Conservation (phyloP, 225 moss, liverwort and hornwort genomes). For the Sphagnum tenellum region DNA sequence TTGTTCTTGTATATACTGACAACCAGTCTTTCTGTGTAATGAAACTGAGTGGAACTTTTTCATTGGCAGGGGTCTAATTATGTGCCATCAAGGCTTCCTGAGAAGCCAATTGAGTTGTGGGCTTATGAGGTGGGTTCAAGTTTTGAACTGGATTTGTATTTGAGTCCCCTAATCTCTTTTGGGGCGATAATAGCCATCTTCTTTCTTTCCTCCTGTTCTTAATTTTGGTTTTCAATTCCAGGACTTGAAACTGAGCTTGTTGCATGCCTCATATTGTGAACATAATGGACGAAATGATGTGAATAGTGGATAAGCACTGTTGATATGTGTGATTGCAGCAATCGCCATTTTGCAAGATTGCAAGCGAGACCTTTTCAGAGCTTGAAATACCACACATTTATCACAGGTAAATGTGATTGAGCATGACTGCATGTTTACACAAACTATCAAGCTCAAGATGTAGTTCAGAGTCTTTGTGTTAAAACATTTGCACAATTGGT, state of each 20-base stretch:
- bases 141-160: too few relatives aligned
- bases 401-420: slow-evolving; percentile 44
- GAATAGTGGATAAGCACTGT: not conserved
- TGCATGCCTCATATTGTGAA: too few relatives aligned
- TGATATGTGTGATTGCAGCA: slow-evolving; percentile 27
- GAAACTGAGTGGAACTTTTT: not conserved
- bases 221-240: too few relatives aligned
- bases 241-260: too few relatives aligned
- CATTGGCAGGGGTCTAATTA: slow-evolving; percentile 66
- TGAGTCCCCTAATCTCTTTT: too few relatives aligned
- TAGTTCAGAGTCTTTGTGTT: not conserved
- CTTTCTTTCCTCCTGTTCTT: too few relatives aligned
- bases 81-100: slow-evolving; percentile 59
- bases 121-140: slow-evolving; percentile 73
- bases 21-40: too few relatives aligned
- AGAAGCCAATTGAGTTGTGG: slow-evolving; percentile 80
- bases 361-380: slow-evolving; percentile 86
- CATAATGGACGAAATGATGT: too few relatives aligned
- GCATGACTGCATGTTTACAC: too few relatives aligned
- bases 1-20: too few relatives aligned
- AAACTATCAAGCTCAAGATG: too few relatives aligned
- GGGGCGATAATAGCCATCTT: not conserved
- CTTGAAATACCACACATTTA: slow-evolving; percentile 94
- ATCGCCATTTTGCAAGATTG: slow-evolving; percentile 94
- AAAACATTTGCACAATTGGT: not conserved